Conservation (phyloP, 495 filamentous ascomycete genomes). For the Saxispiralis lemnorum region DNA sequence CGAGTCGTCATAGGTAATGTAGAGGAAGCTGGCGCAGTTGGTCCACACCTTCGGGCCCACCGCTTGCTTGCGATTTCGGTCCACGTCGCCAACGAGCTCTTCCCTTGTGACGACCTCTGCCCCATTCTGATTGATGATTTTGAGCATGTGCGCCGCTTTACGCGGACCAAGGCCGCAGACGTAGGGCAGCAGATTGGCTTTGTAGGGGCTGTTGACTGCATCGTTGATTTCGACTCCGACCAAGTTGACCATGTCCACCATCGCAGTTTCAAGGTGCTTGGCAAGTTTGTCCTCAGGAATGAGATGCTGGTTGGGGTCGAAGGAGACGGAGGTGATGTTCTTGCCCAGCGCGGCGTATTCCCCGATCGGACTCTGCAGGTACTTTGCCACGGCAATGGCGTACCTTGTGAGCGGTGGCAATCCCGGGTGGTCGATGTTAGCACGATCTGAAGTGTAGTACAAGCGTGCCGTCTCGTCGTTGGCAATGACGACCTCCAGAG, state of each 20-base stretch:
- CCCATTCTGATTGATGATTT: conserved; percentile 76
- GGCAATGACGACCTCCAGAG: conserved; percentile 72
- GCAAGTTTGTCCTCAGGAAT: conserved; percentile 70
- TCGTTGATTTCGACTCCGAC: conserved; percentile 90
- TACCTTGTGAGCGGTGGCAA: conserved; percentile 62
- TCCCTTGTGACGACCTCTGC: conserved; percentile 63
- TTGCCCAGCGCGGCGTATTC: conserved; percentile 85
- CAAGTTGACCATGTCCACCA: conserved; percentile 97
- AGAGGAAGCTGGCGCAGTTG: conserved; percentile 90
- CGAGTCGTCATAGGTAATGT: conserved; percentile 63
- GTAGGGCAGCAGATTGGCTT: conserved; percentile 75
- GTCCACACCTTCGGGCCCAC: conserved; percentile 83
- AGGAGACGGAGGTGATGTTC: conserved; percentile 68
- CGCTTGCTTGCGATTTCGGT: conserved; percentile 55
- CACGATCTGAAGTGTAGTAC: conserved; percentile 76
- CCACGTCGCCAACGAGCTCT: conserved; percentile 71
- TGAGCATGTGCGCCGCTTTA: conserved; percentile 73
- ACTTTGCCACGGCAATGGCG: conserved; percentile 72
- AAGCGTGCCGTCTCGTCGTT: conserved; percentile 91
- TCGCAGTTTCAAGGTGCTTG: conserved; percentile 72
- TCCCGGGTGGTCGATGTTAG: conserved; percentile 62
- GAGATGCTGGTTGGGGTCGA: conserved; percentile 77
- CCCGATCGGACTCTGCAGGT: conserved; percentile 83
- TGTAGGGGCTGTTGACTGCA: conserved; percentile 57
- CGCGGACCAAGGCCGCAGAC: conserved; percentile 84